Evolutionary conservation across 345 rosid species (phyloP).

Genomic region (Sonneratia alba): DNA sequence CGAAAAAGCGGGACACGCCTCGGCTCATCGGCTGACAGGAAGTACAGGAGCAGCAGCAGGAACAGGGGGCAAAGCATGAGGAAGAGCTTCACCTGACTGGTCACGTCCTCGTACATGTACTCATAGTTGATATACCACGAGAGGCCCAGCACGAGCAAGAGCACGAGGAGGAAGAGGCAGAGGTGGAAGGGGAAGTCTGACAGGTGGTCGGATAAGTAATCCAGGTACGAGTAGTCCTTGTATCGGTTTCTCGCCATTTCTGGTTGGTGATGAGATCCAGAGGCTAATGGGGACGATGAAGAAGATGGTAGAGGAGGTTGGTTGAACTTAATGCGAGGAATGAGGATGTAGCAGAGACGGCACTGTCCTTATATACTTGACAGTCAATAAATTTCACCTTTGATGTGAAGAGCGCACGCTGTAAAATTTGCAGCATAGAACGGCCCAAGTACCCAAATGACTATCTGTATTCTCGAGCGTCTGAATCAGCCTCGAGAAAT

Average conservation of each 20-base stretch:
- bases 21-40: conserved; percentile 12
- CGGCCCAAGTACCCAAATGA: not conserved
- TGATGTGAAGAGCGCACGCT: not conserved
- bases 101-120: conserved; percentile 28
- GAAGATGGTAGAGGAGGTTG: not conserved
- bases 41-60: conserved; percentile 32
- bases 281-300: not conserved
- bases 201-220: conserved; percentile 21
- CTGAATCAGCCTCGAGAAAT: not conserved
- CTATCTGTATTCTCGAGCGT: not conserved
- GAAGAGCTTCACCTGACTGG: conserved; percentile 31
- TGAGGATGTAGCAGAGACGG: not conserved
- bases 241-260: conserved; percentile 21
- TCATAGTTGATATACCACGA: conserved; percentile 49
- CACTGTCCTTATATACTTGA: not conserved
- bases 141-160: conserved; percentile 26
- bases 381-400: not conserved
- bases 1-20: conserved; percentile 9
- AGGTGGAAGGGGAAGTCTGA: conserved; percentile 32
- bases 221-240: conserved; percentile 15
- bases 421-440: not conserved
- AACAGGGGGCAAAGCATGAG: conserved; percentile 41
- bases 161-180: conserved; percentile 25
- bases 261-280: not conserved
- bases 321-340: not conserved